Base-by-base conservation (phyloP, 179 eudicot genomes). In the Camellia oleifera region DNA sequence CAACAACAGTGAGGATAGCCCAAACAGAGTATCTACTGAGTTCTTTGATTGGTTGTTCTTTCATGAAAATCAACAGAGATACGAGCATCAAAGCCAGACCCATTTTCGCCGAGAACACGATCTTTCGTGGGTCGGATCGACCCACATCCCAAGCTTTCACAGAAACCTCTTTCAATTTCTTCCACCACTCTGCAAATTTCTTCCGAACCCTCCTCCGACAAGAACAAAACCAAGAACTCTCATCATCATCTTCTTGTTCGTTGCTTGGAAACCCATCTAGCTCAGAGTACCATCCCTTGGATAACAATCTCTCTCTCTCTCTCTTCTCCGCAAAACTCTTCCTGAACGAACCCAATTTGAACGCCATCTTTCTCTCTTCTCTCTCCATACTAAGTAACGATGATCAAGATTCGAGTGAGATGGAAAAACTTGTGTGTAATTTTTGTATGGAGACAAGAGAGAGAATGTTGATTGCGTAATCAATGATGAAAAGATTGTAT, bases 1-100 rank as follows among this genome's bases (percentile, higher is more conserved):
- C 88, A 8, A 88, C 89, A 56, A 87, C 91, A 75, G 89, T 88
- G 26, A 88, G 86, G 60, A 88, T 85, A 18, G 89, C 91, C 91
- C 91, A 88, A 72, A 88, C 87, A 71, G 85, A 88, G 82, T 85
- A 80, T 6, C 68, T 63, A 44, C 88, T 75, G 10, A 88, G 76
- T 14, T 85, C 88, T 18, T 78, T 71, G 20, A 82, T 9, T 2
- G 91, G 91, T 63, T 87, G 91, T 63, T 87, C 89, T 75, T 87
- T 86, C 70, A 82, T 80, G 83, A 85, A 85, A 11, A 88, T 82
- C 65, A 88, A 67, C 40, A 88, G 79, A 17, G 89, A 82, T 0
- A 88, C 84, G 11, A 88, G 81, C 86, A 75, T 80, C 79, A 88
- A 64, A 48, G 91, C 88, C 68, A 88, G 68, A 7, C 88, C 89